Base-by-base conservation (phyloP, 495 filamentous ascomycete genomes). In the Penicillium cataractarum region DNA sequence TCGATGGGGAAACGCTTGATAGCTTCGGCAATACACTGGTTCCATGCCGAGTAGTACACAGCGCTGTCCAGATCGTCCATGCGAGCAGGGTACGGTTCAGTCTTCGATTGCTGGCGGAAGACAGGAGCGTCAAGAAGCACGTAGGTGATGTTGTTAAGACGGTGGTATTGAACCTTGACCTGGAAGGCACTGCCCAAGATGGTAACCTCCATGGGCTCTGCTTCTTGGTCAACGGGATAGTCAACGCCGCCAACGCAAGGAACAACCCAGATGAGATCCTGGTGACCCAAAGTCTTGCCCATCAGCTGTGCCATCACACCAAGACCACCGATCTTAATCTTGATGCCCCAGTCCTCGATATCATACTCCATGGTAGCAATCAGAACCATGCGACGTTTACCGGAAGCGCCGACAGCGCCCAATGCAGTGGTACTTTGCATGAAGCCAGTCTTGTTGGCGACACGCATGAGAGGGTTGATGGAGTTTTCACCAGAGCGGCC, bases 291-390 rank as follows among this genome's bases (percentile, higher is more conserved):
- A 40, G 87, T 84, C 64, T 89, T 87, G 10, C 85, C 88, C 88
- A 91, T 91, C 1, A 91, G 76, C 64, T 89, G 86, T 15, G 84
- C 84, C 84, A 86, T 87, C 37, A 90, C 87, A 74, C 87, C 88
- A 24, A 91, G 77, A 62, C 88, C 88, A 62, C 88, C 88, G 60
- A 90, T 90, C 73, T 91, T 91, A 70, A 90, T 85, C 74, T 89
- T 91, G 72, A 91, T 89, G 3, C 71, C 78, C 82, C 87, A 90
- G 63, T 90, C 88, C 57, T 89, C 86, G 61, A 90, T 90, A 59
- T 89, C 85, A 68, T 90, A 90, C 70, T 90, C 88, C 84, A 91
- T 88, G 46, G 87, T 90, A 9, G 87, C 87, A 49, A 90, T 89
- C 15, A 90, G 76, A 4, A 89, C 84, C 56, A 82, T 86, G 12